These are phyloP conservation scores for Ramichloridium luteum DNA, from an alignment of 2,329 filamentous ascomycete genomes.

Conservation along the genomic window DNA sequence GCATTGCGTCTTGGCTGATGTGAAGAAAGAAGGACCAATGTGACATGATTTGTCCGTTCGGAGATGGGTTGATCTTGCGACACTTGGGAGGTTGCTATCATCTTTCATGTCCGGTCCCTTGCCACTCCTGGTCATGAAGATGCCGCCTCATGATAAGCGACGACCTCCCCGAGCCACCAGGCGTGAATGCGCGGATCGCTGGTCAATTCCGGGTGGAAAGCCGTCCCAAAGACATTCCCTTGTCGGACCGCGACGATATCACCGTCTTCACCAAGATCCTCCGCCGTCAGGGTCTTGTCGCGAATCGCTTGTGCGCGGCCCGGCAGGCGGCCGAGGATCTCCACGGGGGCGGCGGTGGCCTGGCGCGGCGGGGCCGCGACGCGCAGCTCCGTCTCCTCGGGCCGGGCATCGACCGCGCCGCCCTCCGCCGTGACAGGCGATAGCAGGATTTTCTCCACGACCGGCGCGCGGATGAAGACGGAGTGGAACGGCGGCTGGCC, in stretches of 20 bases:
- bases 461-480: conserved; percentile 87
- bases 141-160: conserved; percentile 12
- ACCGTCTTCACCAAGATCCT: conserved; percentile 40
- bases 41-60: too few species aligned
- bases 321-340: conserved; percentile 46
- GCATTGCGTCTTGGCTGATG: too few species aligned
- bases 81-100: too few species aligned
- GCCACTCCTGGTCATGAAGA: too few species aligned
- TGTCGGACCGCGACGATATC: conserved; percentile 85
- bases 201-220: conserved; percentile 91
- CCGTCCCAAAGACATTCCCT: conserved; percentile 85
- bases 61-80: too few species aligned
- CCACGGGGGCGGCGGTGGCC: conserved; percentile 39
- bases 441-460: conserved; percentile 70
- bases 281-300: conserved; percentile 35
- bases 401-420: conserved; percentile 5
- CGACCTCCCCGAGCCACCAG: conserved; percentile 78
- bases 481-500: conserved; percentile 51
- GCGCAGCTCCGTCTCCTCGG: conserved; percentile 27
- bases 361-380: conserved; percentile 46
- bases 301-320: conserved; percentile 39
- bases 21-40: too few species aligned
- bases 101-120: too few species aligned
- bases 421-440: conserved; percentile 16
- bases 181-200: conserved; percentile 76